phyloP scores from a whole-genome alignment of 2,329 filamentous ascomycete species.

The Fusarium siculi region DNA sequence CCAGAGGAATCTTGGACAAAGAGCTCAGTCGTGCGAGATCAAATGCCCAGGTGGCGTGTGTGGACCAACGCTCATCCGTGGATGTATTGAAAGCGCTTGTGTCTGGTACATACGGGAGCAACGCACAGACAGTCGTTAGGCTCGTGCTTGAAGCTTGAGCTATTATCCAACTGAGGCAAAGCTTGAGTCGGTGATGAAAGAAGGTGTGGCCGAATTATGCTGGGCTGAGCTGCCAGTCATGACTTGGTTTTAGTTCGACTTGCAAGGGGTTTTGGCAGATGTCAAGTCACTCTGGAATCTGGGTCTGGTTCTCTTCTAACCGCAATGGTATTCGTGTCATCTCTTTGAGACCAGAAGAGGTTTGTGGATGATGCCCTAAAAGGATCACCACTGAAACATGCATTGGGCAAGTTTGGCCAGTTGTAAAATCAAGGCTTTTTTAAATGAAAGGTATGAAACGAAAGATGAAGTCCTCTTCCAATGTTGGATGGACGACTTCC shows the following conservation, averaged over 20 bases:
- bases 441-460: background rate
- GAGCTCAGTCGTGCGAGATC: constrained; percentile 26
- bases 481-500: background rate
- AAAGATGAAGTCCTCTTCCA: background rate
- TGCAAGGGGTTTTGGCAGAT: constrained; percentile 37
- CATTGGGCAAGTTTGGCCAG: background rate
- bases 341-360: constrained; percentile 1
- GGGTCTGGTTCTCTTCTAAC: constrained; percentile 13
- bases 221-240: constrained; percentile 21
- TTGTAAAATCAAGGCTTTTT: background rate
- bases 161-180: constrained; percentile 38
- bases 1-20: constrained; percentile 11
- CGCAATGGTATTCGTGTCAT: constrained; percentile 7
- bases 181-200: constrained; percentile 27
- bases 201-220: constrained; percentile 25
- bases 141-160: constrained; percentile 36
- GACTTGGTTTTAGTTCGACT: constrained; percentile 24
- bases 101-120: constrained; percentile 6
- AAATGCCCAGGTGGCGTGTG: constrained; percentile 27
- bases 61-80: constrained; percentile 15
- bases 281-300: constrained; percentile 9
- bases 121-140: constrained; percentile 41
- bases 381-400: constrained; percentile 1
- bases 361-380: constrained; percentile 1
- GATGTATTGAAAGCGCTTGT: constrained; percentile 26